Conservation (phyloP, 2,329 filamentous ascomycete genomes). For the Fusarium clavum region DNA sequence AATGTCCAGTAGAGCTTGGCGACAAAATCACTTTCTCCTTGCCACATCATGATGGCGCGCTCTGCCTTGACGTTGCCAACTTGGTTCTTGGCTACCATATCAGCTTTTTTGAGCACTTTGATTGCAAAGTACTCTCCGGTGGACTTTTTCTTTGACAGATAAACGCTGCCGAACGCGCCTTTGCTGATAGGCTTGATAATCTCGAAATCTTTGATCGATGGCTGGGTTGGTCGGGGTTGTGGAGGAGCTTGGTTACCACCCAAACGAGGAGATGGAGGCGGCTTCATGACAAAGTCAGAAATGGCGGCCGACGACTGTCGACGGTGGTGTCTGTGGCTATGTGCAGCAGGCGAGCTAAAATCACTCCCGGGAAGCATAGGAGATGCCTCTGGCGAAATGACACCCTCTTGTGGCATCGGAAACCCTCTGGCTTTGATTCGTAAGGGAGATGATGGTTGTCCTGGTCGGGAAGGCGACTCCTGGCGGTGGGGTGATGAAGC, state of each 20-base stretch:
- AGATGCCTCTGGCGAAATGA: conserved; percentile 89
- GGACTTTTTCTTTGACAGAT: conserved; percentile 97
- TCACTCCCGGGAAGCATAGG: conserved; percentile 87
- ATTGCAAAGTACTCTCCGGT: conserved; percentile 99
- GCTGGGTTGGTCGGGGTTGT: conserved; percentile 87
- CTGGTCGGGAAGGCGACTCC: conserved; percentile 84
- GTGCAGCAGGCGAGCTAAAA: conserved; percentile 77
- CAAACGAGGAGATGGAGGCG: conserved; percentile 85
- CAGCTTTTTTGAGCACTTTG: conserved; percentile 98
- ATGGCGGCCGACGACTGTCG: conserved; percentile 92
- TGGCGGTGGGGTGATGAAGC: conserved; percentile 84
- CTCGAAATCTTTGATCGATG: conserved; percentile 99
- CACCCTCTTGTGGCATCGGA: conserved; percentile 68
- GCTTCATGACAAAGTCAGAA: conserved; percentile 73
- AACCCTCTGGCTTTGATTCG: conserved; percentile 84
- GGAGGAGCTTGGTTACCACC: conserved; percentile 80
- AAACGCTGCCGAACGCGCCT: conserved; percentile 97
- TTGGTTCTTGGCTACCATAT: conserved; percentile 99
- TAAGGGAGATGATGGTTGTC: conserved; percentile 86
- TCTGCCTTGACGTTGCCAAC: conserved; percentile 99
- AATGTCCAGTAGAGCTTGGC: conserved; percentile 99
- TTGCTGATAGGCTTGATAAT: conserved; percentile 99
- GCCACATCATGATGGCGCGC: conserved; percentile 99
- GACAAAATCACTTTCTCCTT: conserved; percentile 98
- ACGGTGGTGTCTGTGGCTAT: conserved; percentile 76